Conservation (phyloP, 1,139 yeast species). For the Candida dubliniensis region DNA sequence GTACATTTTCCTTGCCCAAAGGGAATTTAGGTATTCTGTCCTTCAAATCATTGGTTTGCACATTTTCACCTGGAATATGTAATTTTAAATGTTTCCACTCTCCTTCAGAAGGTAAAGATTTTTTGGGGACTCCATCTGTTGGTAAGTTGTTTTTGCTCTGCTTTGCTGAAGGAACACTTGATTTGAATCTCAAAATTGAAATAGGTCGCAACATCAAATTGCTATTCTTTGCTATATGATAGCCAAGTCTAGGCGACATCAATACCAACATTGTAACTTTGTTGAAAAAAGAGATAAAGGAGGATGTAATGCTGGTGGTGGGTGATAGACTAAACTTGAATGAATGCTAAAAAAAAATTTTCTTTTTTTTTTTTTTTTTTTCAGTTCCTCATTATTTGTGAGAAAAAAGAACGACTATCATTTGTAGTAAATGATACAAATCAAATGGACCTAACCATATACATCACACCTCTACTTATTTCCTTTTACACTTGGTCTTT, state of each 20-base stretch:
- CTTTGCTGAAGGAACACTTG: constrained; percentile 25
- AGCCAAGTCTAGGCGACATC: constrained; percentile 5
- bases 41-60: constrained; percentile 45
- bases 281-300: not conserved
- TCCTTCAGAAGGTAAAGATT: constrained; percentile 33
- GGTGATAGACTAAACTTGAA: not conserved
- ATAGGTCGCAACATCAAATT: not conserved
- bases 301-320: not conserved
- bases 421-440: not conserved
- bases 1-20: constrained; percentile 62
- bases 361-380: not conserved
- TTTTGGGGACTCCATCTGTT: constrained; percentile 24
- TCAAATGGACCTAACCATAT: no score
- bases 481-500: constrained; percentile 17
- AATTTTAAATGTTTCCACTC: constrained; percentile 49
- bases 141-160: constrained; percentile 7
- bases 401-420: not conserved
- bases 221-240: not conserved
- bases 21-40: constrained; percentile 66
- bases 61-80: constrained; percentile 62
- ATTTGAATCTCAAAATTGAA: constrained; percentile 20
- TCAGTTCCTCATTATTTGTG: not conserved
- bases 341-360: not conserved
- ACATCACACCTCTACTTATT: not conserved
- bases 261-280: not conserved